These are phyloP conservation scores for Aphanocladium album DNA, from an alignment of 2,329 filamentous ascomycete species.

Conservation along the genomic window DNA sequence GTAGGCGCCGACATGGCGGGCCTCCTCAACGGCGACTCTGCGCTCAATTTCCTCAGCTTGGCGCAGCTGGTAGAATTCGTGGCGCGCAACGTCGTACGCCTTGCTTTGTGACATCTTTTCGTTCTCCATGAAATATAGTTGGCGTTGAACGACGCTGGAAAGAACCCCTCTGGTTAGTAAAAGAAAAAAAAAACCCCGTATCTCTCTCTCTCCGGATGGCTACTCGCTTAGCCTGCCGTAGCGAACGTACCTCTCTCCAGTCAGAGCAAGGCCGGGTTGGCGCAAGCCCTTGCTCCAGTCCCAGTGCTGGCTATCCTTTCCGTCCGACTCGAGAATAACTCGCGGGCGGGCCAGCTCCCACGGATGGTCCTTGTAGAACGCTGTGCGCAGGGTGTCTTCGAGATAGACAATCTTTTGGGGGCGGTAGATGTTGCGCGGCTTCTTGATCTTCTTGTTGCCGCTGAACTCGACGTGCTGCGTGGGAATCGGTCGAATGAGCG, in stretches of 20 bases:
- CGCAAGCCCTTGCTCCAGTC: conserved; percentile 74
- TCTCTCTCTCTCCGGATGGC: too few species aligned
- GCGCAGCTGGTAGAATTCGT: conserved; percentile 84
- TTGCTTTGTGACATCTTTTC: conserved; percentile 53
- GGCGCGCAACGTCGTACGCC: conserved; percentile 82
- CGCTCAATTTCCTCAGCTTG: conserved; percentile 77
- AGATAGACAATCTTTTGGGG: conserved; percentile 73
- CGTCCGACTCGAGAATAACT: conserved; percentile 78
- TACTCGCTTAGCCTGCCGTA: too few species aligned
- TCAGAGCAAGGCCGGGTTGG: conserved; percentile 70
- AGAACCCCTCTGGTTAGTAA: not conserved
- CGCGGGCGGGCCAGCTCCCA: conserved; percentile 93
- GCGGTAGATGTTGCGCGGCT: conserved; percentile 70
- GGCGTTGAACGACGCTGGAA: conserved; percentile 81
- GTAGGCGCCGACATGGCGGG: conserved; percentile 76
- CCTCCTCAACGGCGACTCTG: conserved; percentile 83
- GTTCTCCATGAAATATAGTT: conserved; percentile 76
- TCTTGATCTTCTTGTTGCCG: conserved; percentile 35
- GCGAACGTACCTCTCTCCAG: conserved; percentile 72
- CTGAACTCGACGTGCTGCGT: conserved; percentile 38
- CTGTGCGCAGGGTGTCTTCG: conserved; percentile 73
- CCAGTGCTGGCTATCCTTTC: conserved; percentile 68
- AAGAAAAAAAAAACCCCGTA: too few species aligned
- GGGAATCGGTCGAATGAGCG: conserved; percentile 49
- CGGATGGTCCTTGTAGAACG: conserved; percentile 90